Evolutionary conservation across 2,329 filamentous ascomycete species (phyloP).

Genomic region (Ascochyta fabae): DNA sequence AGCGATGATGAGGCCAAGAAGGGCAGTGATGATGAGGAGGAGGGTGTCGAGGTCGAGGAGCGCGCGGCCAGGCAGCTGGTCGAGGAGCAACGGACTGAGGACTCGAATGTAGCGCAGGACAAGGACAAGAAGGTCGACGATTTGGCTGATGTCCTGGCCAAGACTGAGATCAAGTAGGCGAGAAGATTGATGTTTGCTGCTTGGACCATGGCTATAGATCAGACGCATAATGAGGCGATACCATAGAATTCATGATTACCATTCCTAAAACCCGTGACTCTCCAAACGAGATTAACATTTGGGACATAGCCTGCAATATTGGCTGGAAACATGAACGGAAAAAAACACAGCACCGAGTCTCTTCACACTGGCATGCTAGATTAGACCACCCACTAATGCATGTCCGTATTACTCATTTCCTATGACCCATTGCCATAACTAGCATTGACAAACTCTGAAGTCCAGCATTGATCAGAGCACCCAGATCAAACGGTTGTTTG

Average conservation of each 20-base stretch:
- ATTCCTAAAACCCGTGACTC: not conserved
- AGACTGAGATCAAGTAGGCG: slow-evolving; percentile 61
- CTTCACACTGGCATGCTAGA: not conserved
- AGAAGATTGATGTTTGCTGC: not conserved
- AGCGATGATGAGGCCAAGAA: slow-evolving; percentile 67
- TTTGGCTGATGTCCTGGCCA: slow-evolving; percentile 75
- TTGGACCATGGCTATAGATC: not conserved
- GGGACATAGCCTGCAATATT: not conserved
- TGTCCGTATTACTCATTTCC: no score
- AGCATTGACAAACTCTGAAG: not conserved
- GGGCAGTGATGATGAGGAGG: slow-evolving; percentile 72
- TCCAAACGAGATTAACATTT: not conserved
- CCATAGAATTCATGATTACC: slow-evolving; percentile 16
- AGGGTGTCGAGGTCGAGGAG: slow-evolving; percentile 58
- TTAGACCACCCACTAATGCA: not conserved
- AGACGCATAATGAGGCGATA: slow-evolving; percentile 13
- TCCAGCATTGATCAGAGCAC: not conserved
- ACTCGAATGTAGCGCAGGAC: slow-evolving; percentile 73
- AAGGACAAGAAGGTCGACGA: slow-evolving; percentile 82
- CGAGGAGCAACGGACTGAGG: slow-evolving; percentile 74
- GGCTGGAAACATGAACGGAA: not conserved
- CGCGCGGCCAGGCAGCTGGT: slow-evolving; percentile 61
- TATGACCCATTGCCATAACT: not conserved
- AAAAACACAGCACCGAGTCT: not conserved
- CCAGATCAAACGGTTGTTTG: slow-evolving; percentile 2